Percentiles rank a stretch among this genome's conserved stretches.
Evolutionary conservation across 1,139 yeast genomes (phyloP).

Genomic region (Geotrichum reessii): DNA sequence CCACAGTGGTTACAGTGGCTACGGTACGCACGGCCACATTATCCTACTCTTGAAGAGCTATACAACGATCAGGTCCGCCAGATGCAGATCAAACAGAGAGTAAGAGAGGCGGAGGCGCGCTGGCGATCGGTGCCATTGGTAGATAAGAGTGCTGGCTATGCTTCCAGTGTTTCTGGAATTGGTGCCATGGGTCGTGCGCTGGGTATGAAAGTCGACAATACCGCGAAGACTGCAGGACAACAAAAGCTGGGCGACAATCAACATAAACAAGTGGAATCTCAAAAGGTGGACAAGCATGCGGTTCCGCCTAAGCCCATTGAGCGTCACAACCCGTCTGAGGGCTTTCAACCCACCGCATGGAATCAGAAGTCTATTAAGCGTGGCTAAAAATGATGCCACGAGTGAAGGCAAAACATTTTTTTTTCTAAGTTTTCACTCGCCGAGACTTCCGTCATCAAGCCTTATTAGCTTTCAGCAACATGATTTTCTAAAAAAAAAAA

Average conservation of each 20-base stretch:
- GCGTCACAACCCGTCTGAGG: conserved; percentile 17
- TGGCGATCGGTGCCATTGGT: conserved; percentile 45
- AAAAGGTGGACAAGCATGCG: conserved; percentile 1
- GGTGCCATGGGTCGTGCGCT: background rate
- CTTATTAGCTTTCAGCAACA: too few species aligned
- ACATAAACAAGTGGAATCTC: background rate
- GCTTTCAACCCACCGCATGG: conserved; percentile 18
- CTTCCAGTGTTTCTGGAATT: background rate
- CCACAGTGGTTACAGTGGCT: conserved; percentile 85
- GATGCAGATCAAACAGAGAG: conserved; percentile 49
- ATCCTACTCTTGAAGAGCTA: conserved; percentile 62
- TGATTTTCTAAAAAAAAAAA: background rate
- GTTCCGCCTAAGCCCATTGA: conserved; percentile 8
- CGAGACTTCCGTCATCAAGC: too few species aligned
- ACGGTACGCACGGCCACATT: conserved; percentile 51
- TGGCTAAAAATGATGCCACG: background rate
- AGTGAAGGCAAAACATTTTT: too few species aligned
- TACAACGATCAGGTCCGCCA: conserved; percentile 54
- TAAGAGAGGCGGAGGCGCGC: conserved; percentile 54
- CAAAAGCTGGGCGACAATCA: conserved; percentile 2
- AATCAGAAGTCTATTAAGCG: conserved; percentile 12
- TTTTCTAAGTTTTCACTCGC: too few species aligned
- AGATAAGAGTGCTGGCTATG: conserved; percentile 17
- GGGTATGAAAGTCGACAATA: background rate
- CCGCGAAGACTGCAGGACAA: background rate